phyloP scores from a whole-genome alignment of 371 early-diverging fungal species.

The Apophysomyces elegans region DNA sequence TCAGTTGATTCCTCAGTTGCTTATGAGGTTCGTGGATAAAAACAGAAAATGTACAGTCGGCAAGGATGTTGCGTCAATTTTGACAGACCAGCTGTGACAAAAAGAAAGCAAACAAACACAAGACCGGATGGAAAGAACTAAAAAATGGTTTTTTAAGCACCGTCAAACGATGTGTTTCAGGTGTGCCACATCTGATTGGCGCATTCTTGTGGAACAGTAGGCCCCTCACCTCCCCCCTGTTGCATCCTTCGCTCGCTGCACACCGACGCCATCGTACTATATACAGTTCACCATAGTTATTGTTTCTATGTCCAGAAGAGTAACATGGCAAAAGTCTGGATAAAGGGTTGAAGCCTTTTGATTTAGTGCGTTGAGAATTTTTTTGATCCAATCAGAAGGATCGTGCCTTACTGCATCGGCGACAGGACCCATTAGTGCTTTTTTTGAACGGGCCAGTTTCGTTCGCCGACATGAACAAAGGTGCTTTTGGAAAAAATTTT shows the following conservation, averaged over 20 bases:
- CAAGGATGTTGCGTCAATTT: constrained; percentile 11
- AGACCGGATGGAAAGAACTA: constrained; percentile 9
- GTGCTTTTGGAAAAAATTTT: constrained; percentile 7
- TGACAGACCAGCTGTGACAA: constrained; percentile 12
- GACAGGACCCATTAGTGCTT: constrained; percentile 1
- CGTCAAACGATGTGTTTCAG: constrained; percentile 11
- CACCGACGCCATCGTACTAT: background rate
- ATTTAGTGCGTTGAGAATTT: background rate
- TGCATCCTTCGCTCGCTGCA: constrained; percentile 7
- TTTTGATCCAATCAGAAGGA: background rate
- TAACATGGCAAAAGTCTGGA: too few species aligned
- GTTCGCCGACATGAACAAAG: constrained; percentile 5
- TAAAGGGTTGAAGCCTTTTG: background rate
- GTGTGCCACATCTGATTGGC: constrained; percentile 1
- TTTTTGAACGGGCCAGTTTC: background rate
- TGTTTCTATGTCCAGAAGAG: background rate
- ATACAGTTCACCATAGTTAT: background rate
- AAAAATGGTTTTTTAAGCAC: constrained; percentile 8
- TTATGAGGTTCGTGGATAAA: background rate
- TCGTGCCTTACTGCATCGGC: background rate
- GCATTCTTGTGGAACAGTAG: constrained; percentile 8
- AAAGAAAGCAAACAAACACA: constrained; percentile 11
- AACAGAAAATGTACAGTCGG: background rate
- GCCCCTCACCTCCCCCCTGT: background rate
- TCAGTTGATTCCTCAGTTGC: background rate